Evolutionary conservation across 768 basidiomycete genomes (phyloP), one percentile per base, ranked within the genome.

Genomic region (Kwoniella newhampshirensis): DNA sequence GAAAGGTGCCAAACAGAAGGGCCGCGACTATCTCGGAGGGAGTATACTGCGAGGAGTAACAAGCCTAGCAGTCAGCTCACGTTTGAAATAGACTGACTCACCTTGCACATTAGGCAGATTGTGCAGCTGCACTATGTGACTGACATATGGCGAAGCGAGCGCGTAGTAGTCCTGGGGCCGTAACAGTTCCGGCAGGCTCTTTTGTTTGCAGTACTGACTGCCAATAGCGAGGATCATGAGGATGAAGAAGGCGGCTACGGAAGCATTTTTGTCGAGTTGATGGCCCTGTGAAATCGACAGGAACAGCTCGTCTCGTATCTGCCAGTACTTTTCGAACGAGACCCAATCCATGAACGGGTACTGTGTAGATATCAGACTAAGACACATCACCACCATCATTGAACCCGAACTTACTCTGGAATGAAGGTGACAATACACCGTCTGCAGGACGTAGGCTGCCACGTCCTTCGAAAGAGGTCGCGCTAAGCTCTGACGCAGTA

Each of bases 281-380:
- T 37, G 23, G 4, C 37, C 39, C 17, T 54, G 46, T 5, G 42
- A 50, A 1, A 63, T 51, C 15, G 56, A 43, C 7, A 48, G 23
- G 3, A 63, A 44, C 2, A 63, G 48, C 18, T 25, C 37, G 20
- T 63, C 42, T 30, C 55, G 36, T 17, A 18, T 20, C 23, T 49
- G 28, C 61, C 61, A 63, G 20, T 63, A 56, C 21, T 32, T 49
- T 20, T 63, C 61, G 35, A 63, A 63, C 8, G 51, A 21, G 9
- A 58, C 43, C 61, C 61, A 63, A 26, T 63, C 61, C 56, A 63
- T 49, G 52, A 63, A 63, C 17, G 61, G 61, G 27, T 63, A 63
- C 51, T 53, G 39, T 13, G 23, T 21, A 42, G 32, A n/a, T 23
- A 25, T 28, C 5, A 52, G 51, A 50, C 36, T 37, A 37, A n/a